These are phyloP conservation scores for Fusarium pseudograminearum DNA, from an alignment of 2,329 filamentous ascomycete genomes.

Conservation along the genomic window DNA sequence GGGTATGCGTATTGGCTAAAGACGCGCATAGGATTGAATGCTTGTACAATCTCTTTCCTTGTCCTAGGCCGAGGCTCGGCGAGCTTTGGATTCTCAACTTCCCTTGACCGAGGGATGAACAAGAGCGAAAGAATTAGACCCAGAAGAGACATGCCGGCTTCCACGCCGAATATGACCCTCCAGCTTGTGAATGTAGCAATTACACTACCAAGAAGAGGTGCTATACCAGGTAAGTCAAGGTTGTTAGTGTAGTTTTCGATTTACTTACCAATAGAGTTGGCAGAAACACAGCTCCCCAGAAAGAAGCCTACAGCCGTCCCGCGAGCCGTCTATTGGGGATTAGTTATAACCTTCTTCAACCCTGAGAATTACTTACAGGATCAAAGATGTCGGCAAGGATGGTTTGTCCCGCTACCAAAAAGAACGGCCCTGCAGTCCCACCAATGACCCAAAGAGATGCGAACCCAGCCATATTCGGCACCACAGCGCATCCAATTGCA, in stretches of 20 bases:
- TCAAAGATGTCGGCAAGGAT: conserved; percentile 47
- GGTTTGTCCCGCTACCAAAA: conserved; percentile 45
- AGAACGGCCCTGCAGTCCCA: conserved; percentile 45
- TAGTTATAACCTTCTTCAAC: neutral
- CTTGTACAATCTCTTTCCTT: conserved; percentile 28
- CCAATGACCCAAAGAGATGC: conserved; percentile 43
- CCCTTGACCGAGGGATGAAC: conserved; percentile 43
- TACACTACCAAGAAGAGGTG: conserved; percentile 45
- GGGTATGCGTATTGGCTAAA: conserved; percentile 46
- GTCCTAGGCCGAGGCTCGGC: conserved; percentile 25
- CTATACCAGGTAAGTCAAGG: conserved; percentile 10
- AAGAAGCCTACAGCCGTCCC: conserved; percentile 47
- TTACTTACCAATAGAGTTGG: conserved; percentile 44
- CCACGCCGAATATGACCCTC: conserved; percentile 46
- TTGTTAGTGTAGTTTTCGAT: accelerated
- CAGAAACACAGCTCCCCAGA: conserved; percentile 44
- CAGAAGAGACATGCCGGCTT: conserved; percentile 45
- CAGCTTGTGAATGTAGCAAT: conserved; percentile 48
- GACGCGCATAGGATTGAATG: conserved; percentile 46
- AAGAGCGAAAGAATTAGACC: conserved; percentile 42
- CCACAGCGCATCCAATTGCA: conserved; percentile 40
- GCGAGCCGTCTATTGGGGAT: conserved; percentile 32
- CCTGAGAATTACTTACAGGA: conserved; percentile 19
- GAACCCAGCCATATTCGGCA: conserved; percentile 42
- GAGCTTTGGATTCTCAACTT: conserved; percentile 41